Evolutionary conservation across 768 basidiomycete genomes (phyloP).

Genomic region (Tulasnella sp.): DNA sequence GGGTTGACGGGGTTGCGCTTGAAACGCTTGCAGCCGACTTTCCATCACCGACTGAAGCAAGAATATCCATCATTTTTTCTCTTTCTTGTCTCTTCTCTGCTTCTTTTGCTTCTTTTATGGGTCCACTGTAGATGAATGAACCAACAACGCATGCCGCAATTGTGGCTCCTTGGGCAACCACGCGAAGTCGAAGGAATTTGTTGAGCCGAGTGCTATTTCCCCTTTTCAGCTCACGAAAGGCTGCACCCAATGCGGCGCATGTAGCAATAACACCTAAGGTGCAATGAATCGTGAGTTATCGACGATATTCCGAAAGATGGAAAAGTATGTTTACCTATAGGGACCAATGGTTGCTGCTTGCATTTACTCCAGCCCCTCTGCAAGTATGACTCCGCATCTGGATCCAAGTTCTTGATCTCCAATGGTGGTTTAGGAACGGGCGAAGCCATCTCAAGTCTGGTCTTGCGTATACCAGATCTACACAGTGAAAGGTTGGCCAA

Average conservation of each 20-base stretch:
- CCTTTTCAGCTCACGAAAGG: conserved; percentile 16
- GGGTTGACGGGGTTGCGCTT: no score
- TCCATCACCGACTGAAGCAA: conserved; percentile 8
- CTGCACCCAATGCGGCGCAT: conserved; percentile 6
- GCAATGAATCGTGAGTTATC: neutral
- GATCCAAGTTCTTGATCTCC: no score
- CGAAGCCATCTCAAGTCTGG: no score
- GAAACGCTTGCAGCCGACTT: no score
- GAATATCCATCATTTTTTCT: conserved; percentile 10
- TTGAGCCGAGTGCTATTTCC: conserved; percentile 26
- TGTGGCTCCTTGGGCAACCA: conserved; percentile 24
- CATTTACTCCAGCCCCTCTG: conserved; percentile 21
- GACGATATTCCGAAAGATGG: conserved; percentile 10
- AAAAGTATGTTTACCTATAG: conserved; percentile 21
- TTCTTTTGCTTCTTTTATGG: conserved; percentile 6
- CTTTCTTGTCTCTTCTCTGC: conserved; percentile 7
- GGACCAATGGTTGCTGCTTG: conserved; percentile 26
- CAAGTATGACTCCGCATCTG: no score
- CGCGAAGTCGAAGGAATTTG: conserved; percentile 23
- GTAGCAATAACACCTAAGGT: conserved; percentile 1
- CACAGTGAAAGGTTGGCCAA: no score
- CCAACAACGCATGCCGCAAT: conserved; percentile 19
- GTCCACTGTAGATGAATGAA: conserved; percentile 10
- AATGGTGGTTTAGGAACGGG: no score
- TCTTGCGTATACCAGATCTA: no score